Evolutionary conservation across 2,329 filamentous ascomycete genomes (phyloP).

Genomic region (Ceratocystis papillata): DNA sequence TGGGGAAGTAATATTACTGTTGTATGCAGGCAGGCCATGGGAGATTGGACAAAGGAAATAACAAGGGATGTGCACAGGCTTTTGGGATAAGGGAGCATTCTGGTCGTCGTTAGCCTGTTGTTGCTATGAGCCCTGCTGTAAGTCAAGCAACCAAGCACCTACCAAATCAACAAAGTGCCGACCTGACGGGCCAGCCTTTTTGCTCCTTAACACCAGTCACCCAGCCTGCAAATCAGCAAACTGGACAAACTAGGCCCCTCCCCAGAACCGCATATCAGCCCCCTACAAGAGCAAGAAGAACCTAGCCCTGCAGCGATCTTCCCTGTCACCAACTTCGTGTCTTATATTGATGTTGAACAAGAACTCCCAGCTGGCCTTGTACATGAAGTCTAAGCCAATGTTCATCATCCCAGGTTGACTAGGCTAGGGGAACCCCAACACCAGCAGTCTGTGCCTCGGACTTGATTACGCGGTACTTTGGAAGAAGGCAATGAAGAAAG

Average conservation of each 20-base stretch:
- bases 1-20: neutral
- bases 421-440: no score
- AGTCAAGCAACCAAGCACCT: neutral
- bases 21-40: neutral
- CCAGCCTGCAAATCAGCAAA: neutral
- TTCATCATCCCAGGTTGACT: no score
- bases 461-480: conserved; percentile 1
- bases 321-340: no score
- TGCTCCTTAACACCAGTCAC: neutral
- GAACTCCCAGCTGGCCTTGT: no score
- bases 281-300: no score
- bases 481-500: neutral
- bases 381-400: no score
- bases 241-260: neutral
- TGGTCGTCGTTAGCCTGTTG: no score
- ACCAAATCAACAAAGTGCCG: conserved; percentile 9
- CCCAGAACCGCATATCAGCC: no score
- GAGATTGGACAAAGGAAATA: neutral
- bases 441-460: neutral
- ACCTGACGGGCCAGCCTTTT: no score
- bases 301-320: no score
- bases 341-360: no score
- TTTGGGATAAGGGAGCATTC: neutral
- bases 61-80: neutral
- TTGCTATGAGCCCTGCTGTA: no score